Conservation (phyloP, 2,329 filamentous ascomycete species). For the Helicocarpus griseus region DNA sequence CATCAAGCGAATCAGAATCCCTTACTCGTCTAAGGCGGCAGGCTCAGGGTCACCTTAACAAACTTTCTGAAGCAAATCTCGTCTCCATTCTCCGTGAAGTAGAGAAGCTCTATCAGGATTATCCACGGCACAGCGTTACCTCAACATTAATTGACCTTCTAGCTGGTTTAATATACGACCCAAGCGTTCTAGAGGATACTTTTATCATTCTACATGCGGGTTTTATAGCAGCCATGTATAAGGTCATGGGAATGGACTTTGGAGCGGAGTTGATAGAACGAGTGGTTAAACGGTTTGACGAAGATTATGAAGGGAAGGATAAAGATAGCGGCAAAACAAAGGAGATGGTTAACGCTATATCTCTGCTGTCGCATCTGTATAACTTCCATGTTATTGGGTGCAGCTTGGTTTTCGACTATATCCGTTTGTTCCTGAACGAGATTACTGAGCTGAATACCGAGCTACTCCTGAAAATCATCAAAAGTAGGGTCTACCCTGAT, state of each 20-base stretch:
- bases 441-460: slow-evolving; percentile 84
- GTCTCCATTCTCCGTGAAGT: slow-evolving; percentile 73
- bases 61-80: slow-evolving; percentile 83
- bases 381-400: slow-evolving; percentile 81
- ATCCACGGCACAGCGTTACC: slow-evolving; percentile 82
- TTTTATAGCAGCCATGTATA: slow-evolving; percentile 81
- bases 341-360: slow-evolving; percentile 65
- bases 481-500: slow-evolving; percentile 36
- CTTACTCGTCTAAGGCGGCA: slow-evolving; percentile 64
- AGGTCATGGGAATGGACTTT: slow-evolving; percentile 77
- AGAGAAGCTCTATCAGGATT: slow-evolving; percentile 70
- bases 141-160: slow-evolving; percentile 68
- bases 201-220: slow-evolving; percentile 86
- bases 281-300: slow-evolving; percentile 64
- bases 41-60: slow-evolving; percentile 81
- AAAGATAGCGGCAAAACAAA: slow-evolving; percentile 40
- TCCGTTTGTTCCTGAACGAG: slow-evolving; percentile 63
- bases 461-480: slow-evolving; percentile 72
- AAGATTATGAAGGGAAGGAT: slow-evolving; percentile 44
- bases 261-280: slow-evolving; percentile 76
- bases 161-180: slow-evolving; percentile 68
- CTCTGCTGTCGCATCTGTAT: slow-evolving; percentile 77
- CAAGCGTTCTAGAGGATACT: slow-evolving; percentile 70
- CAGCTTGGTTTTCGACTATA: slow-evolving; percentile 81
- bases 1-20: slow-evolving; percentile 56